Base-by-base conservation (phyloP, 2,329 filamentous ascomycete species). In the Aspergillus bombycis region DNA sequence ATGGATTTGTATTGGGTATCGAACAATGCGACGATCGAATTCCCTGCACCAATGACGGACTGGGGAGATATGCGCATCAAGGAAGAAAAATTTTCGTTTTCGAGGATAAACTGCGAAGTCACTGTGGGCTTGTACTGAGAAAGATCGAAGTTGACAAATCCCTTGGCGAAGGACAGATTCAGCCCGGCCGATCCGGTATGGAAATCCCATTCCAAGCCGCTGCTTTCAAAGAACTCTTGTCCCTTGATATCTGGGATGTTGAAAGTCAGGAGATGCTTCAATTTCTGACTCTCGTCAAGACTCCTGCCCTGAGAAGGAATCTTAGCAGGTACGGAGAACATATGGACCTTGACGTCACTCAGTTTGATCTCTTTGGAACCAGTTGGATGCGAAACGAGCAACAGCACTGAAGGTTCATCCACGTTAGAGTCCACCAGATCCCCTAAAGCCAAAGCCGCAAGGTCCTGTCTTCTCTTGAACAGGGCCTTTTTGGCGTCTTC, bases 1-100 rank as follows among this genome's bases (percentile, higher is more conserved):
- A 82, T 72, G 1, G 81, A 81, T 64, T 78, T 75, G 66, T 81
- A 83, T 55, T 80, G 78, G n/a, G 80, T 78, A 66, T 83, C 80
- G 60, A 82, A 81, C 8, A 83, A 67, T 2, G 77, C 79, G 28
- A 83, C 69, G n/a, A 77, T 70, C 19, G 79, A 79, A 45, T 78
- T 70, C 28, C 75, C 77, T 10, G 78, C 78, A 10, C 72, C 79
- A 58, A 82, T 79, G 14, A 82, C 75, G 16, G 77, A 77, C 53
- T 78, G 76, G 7, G 78, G 72, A 7, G 80, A 80, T 48, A 81
- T 73, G 34, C 79, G 79, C 73, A 81, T 76, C 36, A 80, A 67
- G 2, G 80, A 82, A 1, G 76, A 78, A 53, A 80, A 79, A 5
- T 69, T 61, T 38, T 78, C 77, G 34, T 75, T 67, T 4, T 71